Conservation (phyloP, 176 grass and related monocot species). For the Saccharum spontaneum region DNA sequence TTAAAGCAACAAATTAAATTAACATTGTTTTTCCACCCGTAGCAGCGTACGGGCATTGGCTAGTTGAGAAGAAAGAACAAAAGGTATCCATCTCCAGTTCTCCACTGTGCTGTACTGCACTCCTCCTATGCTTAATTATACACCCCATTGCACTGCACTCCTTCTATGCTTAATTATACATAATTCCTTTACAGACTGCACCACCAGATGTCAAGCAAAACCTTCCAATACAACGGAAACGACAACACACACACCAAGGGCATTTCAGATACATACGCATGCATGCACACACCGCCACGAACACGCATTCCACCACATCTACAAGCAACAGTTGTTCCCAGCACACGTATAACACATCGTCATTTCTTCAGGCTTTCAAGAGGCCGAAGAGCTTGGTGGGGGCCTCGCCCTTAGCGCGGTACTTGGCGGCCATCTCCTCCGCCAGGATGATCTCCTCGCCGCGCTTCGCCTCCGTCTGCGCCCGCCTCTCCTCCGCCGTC, state of each 20-base stretch:
- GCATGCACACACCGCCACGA: not conserved
- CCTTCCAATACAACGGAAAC: not conserved
- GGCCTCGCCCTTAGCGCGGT: constrained; percentile 53
- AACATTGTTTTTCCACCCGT: too few relatives aligned
- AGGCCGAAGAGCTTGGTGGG: constrained; percentile 68
- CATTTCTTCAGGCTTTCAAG: constrained; percentile 39
- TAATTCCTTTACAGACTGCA: not conserved
- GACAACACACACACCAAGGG: not conserved
- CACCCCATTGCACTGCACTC: not conserved
- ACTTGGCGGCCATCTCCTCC: constrained; percentile 73
- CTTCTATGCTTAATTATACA: not conserved
- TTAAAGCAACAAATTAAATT: too few relatives aligned
- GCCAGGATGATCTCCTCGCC: constrained; percentile 66
- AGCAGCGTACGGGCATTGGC: too few relatives aligned
- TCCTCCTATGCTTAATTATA: not conserved
- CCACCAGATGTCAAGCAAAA: not conserved
- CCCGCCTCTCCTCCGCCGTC: constrained; percentile 77
- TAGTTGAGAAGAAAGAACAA: not conserved
- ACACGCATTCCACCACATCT: not conserved
- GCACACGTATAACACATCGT: not conserved
- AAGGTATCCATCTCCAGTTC: not conserved
- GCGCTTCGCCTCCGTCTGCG: constrained; percentile 49
- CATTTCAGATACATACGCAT: too few relatives aligned
- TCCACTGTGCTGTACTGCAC: not conserved
- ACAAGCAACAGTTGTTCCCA: not conserved